Conservation (phyloP, 2,329 filamentous ascomycete genomes). For the Hypoxylon sp. region DNA sequence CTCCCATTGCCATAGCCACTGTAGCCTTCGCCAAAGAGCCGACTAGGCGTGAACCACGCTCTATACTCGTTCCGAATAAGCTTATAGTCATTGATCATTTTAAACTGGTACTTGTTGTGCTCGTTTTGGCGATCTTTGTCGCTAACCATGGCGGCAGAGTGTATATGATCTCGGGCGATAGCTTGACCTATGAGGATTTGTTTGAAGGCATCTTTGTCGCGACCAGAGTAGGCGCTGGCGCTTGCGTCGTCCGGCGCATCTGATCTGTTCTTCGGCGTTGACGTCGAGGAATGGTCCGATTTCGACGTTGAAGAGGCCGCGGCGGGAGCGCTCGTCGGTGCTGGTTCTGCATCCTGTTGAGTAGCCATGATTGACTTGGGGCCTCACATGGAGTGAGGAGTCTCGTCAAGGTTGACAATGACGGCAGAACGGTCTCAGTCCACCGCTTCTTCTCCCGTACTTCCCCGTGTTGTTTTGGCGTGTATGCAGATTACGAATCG, state of each 20-base stretch:
- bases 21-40: conserved; percentile 81
- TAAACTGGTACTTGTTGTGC: conserved; percentile 73
- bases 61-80: conserved; percentile 69
- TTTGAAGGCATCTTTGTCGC: conserved; percentile 70
- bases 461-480: conserved; percentile 2
- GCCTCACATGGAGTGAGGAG: conserved; percentile 42
- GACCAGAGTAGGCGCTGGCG: conserved; percentile 54
- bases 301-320: conserved; percentile 49
- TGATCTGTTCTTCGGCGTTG: conserved; percentile 53
- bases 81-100: conserved; percentile 79
- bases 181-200: conserved; percentile 68
- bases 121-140: conserved; percentile 68
- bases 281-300: conserved; percentile 52
- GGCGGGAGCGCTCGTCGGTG: conserved; percentile 46
- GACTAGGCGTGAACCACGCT: conserved; percentile 68
- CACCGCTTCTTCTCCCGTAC: conserved; percentile 7
- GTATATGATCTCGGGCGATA: conserved; percentile 68
- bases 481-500: conserved; percentile 19
- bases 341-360: conserved; percentile 51
- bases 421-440: conserved; percentile 22
- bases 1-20: conserved; percentile 89
- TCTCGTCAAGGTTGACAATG: conserved; percentile 29
- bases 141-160: conserved; percentile 66
- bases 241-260: conserved; percentile 54
- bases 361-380: conserved; percentile 49